Percentiles rank a stretch among this genome's conserved stretches.
Conservation (phyloP, 108 stramenopile genomes). For the Discostella stelligeroides region DNA sequence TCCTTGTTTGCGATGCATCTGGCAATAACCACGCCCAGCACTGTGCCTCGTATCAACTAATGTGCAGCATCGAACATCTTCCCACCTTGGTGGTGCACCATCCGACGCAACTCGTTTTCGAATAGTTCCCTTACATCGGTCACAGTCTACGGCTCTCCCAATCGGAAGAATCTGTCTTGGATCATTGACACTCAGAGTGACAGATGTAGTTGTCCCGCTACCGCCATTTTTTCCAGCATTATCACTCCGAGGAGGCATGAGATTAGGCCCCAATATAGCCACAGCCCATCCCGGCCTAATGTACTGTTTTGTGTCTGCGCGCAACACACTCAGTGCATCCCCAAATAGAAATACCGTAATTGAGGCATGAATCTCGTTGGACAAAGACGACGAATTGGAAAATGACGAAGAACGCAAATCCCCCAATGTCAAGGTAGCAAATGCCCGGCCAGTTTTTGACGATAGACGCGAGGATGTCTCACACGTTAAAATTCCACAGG, state of each 20-base stretch:
- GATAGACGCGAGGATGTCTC: conserved; percentile 22
- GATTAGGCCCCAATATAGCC: conserved; percentile 55
- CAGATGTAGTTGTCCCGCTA: conserved; percentile 26
- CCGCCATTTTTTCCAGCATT: conserved; percentile 3
- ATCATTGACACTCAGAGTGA: conserved; percentile 68
- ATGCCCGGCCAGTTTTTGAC: conserved; percentile 69
- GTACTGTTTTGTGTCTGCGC: conserved; percentile 27
- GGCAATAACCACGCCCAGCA: conserved; percentile 67
- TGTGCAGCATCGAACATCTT: conserved; percentile 49
- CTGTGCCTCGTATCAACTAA: conserved; percentile 58
- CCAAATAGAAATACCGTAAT: conserved; percentile 82
- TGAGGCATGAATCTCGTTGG: conserved; percentile 50
- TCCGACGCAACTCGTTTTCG: conserved; percentile 37
- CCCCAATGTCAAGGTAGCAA: conserved; percentile 65
- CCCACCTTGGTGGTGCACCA: conserved; percentile 44
- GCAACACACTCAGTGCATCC: conserved; percentile 45
- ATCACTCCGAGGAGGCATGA: conserved; percentile 53
- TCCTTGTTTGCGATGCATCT: conserved; percentile 51
- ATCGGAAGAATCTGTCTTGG: conserved; percentile 58
- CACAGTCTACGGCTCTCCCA: conserved; percentile 74
- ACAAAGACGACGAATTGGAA: background rate
- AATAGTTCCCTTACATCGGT: conserved; percentile 59
- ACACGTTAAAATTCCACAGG: conserved; percentile 33
- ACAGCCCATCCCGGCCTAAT: conserved; percentile 62
- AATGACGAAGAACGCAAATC: conserved; percentile 35